Evolutionary conservation across 805 yeast genomes (phyloP).

Genomic region (Starmerella powellii): DNA sequence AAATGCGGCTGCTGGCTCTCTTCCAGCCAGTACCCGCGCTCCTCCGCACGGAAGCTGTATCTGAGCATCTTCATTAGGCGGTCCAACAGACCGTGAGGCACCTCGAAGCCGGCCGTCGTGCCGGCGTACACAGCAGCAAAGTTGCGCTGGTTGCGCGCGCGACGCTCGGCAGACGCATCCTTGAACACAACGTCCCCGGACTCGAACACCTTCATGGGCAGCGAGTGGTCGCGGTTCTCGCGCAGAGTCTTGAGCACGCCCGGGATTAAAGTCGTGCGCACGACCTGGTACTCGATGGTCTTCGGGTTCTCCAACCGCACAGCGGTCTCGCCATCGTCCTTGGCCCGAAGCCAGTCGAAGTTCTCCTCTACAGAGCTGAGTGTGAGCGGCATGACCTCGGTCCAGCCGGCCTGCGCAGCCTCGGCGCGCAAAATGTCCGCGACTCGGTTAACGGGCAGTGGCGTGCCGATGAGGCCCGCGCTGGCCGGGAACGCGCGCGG

Average conservation of each 20-base stretch:
- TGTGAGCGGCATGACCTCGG: constrained; percentile 90
- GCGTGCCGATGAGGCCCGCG: constrained; percentile 66
- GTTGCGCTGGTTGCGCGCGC: constrained; percentile 81
- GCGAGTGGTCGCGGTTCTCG: constrained; percentile 89
- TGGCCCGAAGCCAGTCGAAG: constrained; percentile 66
- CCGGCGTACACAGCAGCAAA: constrained; percentile 94
- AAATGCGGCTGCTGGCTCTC: constrained; percentile 41
- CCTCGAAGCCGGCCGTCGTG: constrained; percentile 88
- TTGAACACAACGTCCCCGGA: constrained; percentile 89
- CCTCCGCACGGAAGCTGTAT: constrained; percentile 56
- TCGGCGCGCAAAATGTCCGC: constrained; percentile 84
- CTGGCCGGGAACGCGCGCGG: constrained; percentile 68
- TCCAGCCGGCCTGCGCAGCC: constrained; percentile 89
- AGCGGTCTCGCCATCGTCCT: constrained; percentile 51
- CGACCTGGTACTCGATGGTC: constrained; percentile 93
- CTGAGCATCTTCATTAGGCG: constrained; percentile 93
- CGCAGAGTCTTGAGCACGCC: constrained; percentile 90
- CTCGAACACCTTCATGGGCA: constrained; percentile 92
- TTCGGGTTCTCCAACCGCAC: constrained; percentile 93
- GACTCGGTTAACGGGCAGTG: constrained; percentile 82
- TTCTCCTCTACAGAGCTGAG: constrained; percentile 95
- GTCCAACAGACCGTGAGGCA: constrained; percentile 86
- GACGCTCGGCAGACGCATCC: constrained; percentile 67
- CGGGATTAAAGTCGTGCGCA: constrained; percentile 85
- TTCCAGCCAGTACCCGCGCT: constrained; percentile 50